Evolutionary conservation across 257 asterid species (phyloP).

Genomic region (Solanum okadae): DNA sequence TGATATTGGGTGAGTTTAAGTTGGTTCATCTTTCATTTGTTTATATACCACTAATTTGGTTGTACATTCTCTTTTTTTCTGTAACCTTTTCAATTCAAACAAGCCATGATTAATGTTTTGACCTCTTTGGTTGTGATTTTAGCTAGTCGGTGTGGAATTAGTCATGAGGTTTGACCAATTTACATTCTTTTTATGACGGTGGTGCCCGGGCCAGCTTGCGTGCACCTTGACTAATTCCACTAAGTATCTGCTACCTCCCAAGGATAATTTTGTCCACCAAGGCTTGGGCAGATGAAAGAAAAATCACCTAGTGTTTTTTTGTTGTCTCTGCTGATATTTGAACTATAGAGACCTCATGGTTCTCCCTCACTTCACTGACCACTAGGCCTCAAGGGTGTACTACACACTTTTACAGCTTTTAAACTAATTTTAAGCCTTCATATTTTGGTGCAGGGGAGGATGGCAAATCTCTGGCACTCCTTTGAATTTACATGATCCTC

Average conservation of each 20-base stretch:
- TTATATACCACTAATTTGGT: background rate
- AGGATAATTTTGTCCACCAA: background rate
- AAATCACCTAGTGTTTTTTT: background rate
- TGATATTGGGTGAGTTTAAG: slow-evolving; percentile 70
- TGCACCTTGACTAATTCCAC: background rate
- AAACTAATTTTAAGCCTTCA: background rate
- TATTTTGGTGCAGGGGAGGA: slow-evolving; percentile 59
- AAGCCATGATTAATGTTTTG: background rate
- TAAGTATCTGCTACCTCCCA: background rate
- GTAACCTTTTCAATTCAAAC: background rate
- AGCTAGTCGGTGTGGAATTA: background rate
- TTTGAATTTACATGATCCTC: slow-evolving; percentile 85
- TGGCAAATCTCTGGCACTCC: slow-evolving; percentile 98
- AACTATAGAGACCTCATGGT: background rate
- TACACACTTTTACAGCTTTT: background rate
- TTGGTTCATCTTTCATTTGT: background rate
- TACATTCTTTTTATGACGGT: background rate
- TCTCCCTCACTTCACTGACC: background rate
- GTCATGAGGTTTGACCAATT: background rate
- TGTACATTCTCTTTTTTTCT: background rate
- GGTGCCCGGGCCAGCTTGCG: background rate
- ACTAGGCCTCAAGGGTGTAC: background rate
- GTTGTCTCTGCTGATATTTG: background rate
- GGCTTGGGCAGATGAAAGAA: background rate
- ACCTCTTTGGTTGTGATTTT: background rate